A percentile compares a stretch with the other conserved stretches of the same genome.
phyloP scores from a whole-genome alignment of 768 basidiomycete species.

The Lepiota brunneoincarnata region DNA sequence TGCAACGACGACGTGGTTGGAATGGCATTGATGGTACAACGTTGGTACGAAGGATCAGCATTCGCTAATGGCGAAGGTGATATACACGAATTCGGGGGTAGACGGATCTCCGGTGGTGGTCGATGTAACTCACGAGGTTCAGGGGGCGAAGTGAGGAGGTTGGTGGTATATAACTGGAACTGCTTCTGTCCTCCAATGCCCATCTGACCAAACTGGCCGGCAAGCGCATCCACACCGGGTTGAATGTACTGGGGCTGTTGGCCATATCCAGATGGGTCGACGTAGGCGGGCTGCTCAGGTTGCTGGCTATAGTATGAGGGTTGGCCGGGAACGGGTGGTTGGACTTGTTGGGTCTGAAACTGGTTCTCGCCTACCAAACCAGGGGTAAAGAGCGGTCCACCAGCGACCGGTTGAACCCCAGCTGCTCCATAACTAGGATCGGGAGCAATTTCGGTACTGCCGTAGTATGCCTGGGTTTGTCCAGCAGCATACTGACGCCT shows the following conservation, averaged over 20 bases:
- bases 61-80: constrained; percentile 78
- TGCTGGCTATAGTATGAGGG: constrained; percentile 40
- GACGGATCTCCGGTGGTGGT: constrained; percentile 85
- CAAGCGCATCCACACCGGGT: constrained; percentile 58
- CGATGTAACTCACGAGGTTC: constrained; percentile 81
- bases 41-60: constrained; percentile 88
- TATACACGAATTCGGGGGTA: constrained; percentile 82
- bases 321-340: constrained; percentile 31
- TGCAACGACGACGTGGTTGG: constrained; percentile 87
- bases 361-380: constrained; percentile 71
- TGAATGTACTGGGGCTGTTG: constrained; percentile 44
- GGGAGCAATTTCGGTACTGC: constrained; percentile 38
- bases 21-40: constrained; percentile 88
- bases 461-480: constrained; percentile 89
- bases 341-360: constrained; percentile 61
- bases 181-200: constrained; percentile 75
- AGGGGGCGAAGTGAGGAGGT: constrained; percentile 89
- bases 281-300: constrained; percentile 43
- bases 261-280: constrained; percentile 37
- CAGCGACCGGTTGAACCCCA: constrained; percentile 34
- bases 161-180: constrained; percentile 80
- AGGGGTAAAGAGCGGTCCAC: constrained; percentile 80
- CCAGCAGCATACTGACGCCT: constrained; percentile 94
- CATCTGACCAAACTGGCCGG: constrained; percentile 90
- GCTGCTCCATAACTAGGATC: constrained; percentile 45